These are phyloP conservation scores for Aureobasidium lini DNA, from an alignment of 2,329 filamentous ascomycete genomes.

Conservation along the genomic window DNA sequence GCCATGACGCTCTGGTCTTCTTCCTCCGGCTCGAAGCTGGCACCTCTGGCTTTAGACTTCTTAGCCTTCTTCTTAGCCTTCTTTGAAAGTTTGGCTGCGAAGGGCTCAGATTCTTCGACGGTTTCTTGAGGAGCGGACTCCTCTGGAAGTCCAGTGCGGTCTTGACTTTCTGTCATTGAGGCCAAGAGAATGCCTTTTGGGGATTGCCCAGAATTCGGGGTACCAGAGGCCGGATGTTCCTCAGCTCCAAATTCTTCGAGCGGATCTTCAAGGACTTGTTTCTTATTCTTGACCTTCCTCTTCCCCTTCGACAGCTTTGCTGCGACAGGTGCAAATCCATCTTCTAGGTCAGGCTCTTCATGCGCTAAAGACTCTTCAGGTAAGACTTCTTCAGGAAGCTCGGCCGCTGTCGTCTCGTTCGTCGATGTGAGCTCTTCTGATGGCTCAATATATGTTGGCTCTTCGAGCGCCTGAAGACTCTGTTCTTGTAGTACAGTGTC, in stretches of 20 bases:
- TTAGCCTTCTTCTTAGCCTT: constrained; percentile 23
- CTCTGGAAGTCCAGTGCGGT: neutral
- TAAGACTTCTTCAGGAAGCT: neutral
- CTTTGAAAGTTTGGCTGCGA: constrained; percentile 20
- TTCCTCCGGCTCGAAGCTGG: neutral
- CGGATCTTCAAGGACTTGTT: neutral
- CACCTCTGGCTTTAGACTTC: neutral
- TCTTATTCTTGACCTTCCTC: constrained; percentile 29
- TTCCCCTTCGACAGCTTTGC: constrained; percentile 34
- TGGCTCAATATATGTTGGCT: neutral
- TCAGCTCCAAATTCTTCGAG: neutral
- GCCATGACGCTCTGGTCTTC: neutral
- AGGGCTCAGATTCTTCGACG: neutral
- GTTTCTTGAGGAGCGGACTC: no score
- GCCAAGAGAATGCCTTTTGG: neutral
- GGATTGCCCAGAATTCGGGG: neutral
- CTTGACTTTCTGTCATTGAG: neutral
- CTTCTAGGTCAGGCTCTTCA: neutral
- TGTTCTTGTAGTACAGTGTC: neutral
- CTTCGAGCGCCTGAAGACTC: no score
- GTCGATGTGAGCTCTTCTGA: neutral
- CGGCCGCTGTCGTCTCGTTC: neutral
- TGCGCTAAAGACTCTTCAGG: neutral
- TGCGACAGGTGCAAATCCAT: constrained; percentile 13
- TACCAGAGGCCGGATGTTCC: neutral